phyloP scores from a whole-genome alignment of 2,329 filamentous ascomycete species.

The Amylocarpus encephaloides region DNA sequence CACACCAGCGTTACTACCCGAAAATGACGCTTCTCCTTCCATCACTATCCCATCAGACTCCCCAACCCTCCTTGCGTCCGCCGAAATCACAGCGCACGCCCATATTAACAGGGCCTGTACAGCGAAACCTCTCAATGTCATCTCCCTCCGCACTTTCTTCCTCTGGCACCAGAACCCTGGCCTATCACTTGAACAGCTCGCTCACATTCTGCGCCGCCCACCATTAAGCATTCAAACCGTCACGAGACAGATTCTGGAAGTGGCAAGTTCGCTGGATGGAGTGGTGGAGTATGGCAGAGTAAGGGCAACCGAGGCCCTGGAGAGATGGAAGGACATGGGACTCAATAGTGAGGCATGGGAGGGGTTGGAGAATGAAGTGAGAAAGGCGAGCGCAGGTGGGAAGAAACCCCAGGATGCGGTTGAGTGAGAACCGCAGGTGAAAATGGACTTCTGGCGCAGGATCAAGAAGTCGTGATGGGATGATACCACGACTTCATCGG shows the following conservation, averaged over 20 bases:
- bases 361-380: not conserved
- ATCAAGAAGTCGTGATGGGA: no score
- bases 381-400: not conserved
- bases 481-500: no score
- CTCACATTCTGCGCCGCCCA: constrained; percentile 51
- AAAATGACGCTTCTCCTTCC: no score
- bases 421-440: not conserved
- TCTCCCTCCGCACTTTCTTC: constrained; percentile 52
- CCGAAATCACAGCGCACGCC: constrained; percentile 19
- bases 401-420: no score
- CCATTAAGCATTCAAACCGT: constrained; percentile 53
- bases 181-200: constrained; percentile 44
- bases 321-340: not conserved
- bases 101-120: constrained; percentile 11
- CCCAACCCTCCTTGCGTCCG: constrained; percentile 18
- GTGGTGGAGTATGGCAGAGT: constrained; percentile 45
- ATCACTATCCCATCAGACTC: no score
- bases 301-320: constrained; percentile 41
- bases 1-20: no score
- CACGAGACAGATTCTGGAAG: constrained; percentile 51
- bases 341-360: not conserved
- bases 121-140: constrained; percentile 11
- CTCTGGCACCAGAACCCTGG: constrained; percentile 53
- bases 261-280: constrained; percentile 41
- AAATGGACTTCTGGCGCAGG: no score